Base-by-base conservation (phyloP, 257 asterid genomes). In the Lithospermum erythrorhizon region DNA sequence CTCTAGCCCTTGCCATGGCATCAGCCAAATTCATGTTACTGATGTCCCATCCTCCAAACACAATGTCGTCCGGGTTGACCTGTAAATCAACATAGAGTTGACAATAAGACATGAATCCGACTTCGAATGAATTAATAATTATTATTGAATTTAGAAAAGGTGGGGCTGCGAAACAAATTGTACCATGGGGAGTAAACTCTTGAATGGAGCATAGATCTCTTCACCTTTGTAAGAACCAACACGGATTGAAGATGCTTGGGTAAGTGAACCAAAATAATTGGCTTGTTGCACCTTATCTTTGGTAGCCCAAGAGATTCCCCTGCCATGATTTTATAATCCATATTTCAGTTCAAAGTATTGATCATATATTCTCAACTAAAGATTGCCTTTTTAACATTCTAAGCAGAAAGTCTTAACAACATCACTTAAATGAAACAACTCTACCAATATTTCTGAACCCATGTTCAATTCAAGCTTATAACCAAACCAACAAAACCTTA, bases 1-100 rank as follows among this genome's bases (percentile, higher is more conserved):
- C 98, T 72, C 77, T 89, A 13, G 90, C 97, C 76, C 98, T 78
- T 32, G 94, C 97, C 98, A 93, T 84, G 63, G 97, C 93, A 66
- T 93, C 98, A 19, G 90, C 98, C 80, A 93, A 65, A 57, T 93
- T 89, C 98, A 93, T 80, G 78, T 80, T 78, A 67, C 95, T 93
- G 51, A 93, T 93, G 81, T 93, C 98, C 98, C 98, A 93, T 60
- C 98, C 98, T 49, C 98, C 98, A 73, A 93, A 93, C 5, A 93
- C 89, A 49, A 89, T 65, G 66, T 93, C 95, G 48, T 89, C 95
- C 3, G 97, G 97, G 69, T 89, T 83, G 21, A 93, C 98, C 98
- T 93, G 53, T 51, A 55, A 24, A 11, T 9, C 35, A 65, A 68
- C 76, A 65, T 3, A 2, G 45, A 35, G 45, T 35, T 2, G 14